Conservation (phyloP, 768 basidiomycete genomes). For the Collybiopsis luxurians region DNA sequence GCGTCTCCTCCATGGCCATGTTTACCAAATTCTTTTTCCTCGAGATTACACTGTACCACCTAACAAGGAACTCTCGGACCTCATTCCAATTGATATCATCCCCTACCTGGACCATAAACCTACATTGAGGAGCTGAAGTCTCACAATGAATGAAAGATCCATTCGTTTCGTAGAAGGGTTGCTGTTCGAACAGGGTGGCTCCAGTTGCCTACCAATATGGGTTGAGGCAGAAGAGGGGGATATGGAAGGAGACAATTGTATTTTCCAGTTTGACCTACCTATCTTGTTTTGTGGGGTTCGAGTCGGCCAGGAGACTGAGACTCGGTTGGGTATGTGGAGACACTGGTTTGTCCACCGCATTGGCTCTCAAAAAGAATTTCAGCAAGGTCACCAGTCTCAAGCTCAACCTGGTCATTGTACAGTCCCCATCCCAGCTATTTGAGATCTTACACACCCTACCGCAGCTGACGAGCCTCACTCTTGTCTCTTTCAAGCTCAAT, state of each 20-base stretch:
- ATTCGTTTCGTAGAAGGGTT: not conserved
- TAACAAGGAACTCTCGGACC: not conserved
- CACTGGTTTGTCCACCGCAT: not conserved
- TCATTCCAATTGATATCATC: constrained; percentile 5
- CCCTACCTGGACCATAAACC: not conserved
- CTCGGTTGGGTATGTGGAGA: constrained; percentile 5
- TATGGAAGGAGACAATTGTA: too few species aligned
- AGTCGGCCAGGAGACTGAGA: not conserved
- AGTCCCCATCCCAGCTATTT: not conserved
- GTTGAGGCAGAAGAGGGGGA: too few species aligned
- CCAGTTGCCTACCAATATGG: not conserved
- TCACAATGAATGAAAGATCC: not conserved
- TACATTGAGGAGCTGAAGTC: not conserved
- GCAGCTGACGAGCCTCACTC: not conserved
- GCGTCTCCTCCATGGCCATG: too few species aligned
- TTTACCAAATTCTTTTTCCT: too few species aligned
- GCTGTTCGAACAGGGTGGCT: constrained; percentile 4
- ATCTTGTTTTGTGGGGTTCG: not conserved
- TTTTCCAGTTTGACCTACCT: not conserved
- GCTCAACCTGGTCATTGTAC: not conserved
- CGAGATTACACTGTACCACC: not conserved
- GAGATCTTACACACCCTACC: constrained; percentile 1
- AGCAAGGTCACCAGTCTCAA: not conserved
- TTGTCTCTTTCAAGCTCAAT: not conserved
- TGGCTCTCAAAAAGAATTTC: not conserved